Conservation (phyloP, 140 eudicot genomes). For the Oenanthe javanica region DNA sequence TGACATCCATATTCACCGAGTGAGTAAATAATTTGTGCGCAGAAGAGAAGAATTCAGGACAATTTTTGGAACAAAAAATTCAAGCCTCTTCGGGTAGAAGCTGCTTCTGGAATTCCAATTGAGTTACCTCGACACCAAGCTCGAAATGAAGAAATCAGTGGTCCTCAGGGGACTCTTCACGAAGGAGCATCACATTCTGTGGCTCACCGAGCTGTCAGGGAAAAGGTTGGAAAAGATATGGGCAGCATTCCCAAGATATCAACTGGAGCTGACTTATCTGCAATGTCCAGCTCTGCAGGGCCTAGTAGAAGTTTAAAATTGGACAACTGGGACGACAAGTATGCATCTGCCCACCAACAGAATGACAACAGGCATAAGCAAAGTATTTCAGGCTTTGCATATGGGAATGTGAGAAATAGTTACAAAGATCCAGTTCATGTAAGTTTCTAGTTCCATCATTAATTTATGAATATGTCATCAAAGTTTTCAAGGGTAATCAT, state of each 20-base stretch:
- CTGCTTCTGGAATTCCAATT: slow-evolving; percentile 32
- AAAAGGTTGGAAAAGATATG: slow-evolving; percentile 54
- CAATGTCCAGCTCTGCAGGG: too few relatives aligned
- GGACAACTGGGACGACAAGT: too few relatives aligned
- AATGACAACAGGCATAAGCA: slow-evolving; percentile 22
- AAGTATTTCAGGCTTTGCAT: slow-evolving; percentile 27
- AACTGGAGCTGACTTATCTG: slow-evolving; percentile 33
- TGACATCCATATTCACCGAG: not conserved
- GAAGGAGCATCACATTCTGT: slow-evolving; percentile 86
- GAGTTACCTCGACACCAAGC: slow-evolving; percentile 84
- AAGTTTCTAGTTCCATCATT: slow-evolving; percentile 20
- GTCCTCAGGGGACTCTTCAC: slow-evolving; percentile 32
- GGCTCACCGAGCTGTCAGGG: slow-evolving; percentile 63
- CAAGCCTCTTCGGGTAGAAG: slow-evolving; percentile 70
- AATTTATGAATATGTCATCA: not conserved
- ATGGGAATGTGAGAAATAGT: slow-evolving; percentile 40
- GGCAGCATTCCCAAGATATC: slow-evolving; percentile 46
- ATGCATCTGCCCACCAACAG: not conserved
- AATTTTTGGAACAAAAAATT: slow-evolving; percentile 68
- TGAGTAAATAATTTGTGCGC: slow-evolving; percentile 4
- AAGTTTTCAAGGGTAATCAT: not conserved
- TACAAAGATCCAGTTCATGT: slow-evolving; percentile 60
- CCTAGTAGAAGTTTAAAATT: too few relatives aligned
- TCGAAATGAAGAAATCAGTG: slow-evolving; percentile 35
- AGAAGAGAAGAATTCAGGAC: slow-evolving; percentile 48